These are phyloP conservation scores for Saururus chinensis DNA, from an alignment of 164 flowering plant species.

Conservation along the genomic window DNA sequence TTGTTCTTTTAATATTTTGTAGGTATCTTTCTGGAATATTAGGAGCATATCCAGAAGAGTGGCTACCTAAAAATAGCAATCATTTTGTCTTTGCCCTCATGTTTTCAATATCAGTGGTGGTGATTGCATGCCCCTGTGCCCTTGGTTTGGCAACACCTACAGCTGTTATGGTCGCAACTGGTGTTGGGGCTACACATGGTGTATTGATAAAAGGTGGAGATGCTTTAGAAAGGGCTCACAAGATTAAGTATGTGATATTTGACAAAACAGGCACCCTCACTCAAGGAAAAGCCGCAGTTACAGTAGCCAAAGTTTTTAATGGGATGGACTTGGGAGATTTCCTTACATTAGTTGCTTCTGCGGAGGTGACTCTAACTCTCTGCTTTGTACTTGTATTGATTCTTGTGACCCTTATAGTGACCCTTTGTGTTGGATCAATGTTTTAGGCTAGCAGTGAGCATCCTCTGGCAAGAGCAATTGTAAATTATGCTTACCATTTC, in stretches of 20 bases:
- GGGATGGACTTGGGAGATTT: conserved; percentile 85
- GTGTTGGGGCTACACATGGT: conserved; percentile 92
- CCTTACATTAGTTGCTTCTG: conserved; percentile 90
- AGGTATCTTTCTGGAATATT: conserved; percentile 70
- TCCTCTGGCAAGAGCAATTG: conserved; percentile 79
- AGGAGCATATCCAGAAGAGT: conserved; percentile 65
- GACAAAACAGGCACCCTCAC: conserved; percentile 99
- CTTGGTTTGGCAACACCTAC: conserved; percentile 99
- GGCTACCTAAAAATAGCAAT: conserved; percentile 88
- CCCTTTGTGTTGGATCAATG: conserved; percentile 5
- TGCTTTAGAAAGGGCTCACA: conserved; percentile 92
- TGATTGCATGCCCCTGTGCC: conserved; percentile 98
- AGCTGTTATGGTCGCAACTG: conserved; percentile 98
- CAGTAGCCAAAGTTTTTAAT: conserved; percentile 64
- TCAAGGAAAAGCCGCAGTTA: conserved; percentile 86
- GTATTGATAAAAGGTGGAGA: conserved; percentile 98
- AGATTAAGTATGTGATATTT: conserved; percentile 68
- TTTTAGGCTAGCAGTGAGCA: conserved; percentile 94
- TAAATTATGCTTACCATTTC: conserved; percentile 86
- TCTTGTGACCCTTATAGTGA: not conserved
- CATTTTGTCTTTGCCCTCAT: conserved; percentile 90
- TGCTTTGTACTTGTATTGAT: not conserved
- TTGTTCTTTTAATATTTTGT: conserved; percentile 3
- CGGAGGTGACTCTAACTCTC: conserved; percentile 48
- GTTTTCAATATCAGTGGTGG: conserved; percentile 98